Evolutionary conservation across 306 rosid genomes (phyloP).

Genomic region (Malus asiatica): DNA sequence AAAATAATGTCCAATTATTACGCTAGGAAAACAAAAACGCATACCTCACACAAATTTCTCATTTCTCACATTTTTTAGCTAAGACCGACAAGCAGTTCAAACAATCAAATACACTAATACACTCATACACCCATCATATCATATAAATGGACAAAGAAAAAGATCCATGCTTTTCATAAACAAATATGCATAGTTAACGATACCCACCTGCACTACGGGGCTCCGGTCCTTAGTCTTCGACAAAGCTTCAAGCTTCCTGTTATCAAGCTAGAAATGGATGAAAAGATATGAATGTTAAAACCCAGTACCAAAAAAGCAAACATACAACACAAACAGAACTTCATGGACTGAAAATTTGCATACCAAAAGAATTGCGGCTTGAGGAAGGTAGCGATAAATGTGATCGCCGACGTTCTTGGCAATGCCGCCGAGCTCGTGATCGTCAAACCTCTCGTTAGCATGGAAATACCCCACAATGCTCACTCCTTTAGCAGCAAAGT

Average conservation of each 20-base stretch:
- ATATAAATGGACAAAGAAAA: not conserved
- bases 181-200: not conserved
- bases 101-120: not conserved
- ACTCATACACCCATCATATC: not conserved
- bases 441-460: constrained; percentile 95
- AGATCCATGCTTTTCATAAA: not conserved
- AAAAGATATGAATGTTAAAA: not conserved
- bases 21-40: not conserved
- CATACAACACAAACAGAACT: not conserved
- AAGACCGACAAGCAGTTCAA: not conserved
- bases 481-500: constrained; percentile 60
- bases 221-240: constrained; percentile 59
- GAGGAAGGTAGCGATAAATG: constrained; percentile 74
- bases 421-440: constrained; percentile 59
- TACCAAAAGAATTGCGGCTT: constrained; percentile 86
- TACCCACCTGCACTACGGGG: constrained; percentile 70
- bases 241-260: constrained; percentile 71
- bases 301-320: not conserved
- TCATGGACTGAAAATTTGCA: not conserved
- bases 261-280: constrained; percentile 57
- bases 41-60: not conserved
- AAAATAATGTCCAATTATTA: too few species aligned
- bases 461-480: constrained; percentile 83
- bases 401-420: constrained; percentile 90
- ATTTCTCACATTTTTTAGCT: not conserved